phyloP scores from a whole-genome alignment of 1,284 basidiomycete genomes.

The Irpex lacteus region DNA sequence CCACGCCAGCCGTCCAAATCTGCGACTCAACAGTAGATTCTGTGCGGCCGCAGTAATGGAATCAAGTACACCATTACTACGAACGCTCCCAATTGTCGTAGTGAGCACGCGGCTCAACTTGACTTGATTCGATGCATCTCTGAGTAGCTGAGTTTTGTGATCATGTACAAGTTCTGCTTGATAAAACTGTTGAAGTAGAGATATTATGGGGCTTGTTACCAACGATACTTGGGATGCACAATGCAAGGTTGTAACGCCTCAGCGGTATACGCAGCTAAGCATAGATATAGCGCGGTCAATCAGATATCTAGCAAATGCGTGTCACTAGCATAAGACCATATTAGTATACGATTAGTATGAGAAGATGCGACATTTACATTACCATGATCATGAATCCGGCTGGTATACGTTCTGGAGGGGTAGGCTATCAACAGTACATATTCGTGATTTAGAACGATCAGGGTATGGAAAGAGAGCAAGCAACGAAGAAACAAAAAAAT shows the following conservation, averaged over 20 bases:
- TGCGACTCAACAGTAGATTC: slow-evolving; percentile 50
- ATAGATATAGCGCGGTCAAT: no score
- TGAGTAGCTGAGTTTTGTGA: slow-evolving; percentile 56
- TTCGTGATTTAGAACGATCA: no score
- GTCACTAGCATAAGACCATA: no score
- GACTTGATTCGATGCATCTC: slow-evolving; percentile 57
- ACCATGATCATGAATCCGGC: no score
- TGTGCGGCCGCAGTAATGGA: slow-evolving; percentile 53
- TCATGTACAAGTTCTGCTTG: slow-evolving; percentile 72
- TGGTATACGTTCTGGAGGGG: no score
- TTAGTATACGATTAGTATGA: no score
- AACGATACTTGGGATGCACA: slow-evolving; percentile 65
- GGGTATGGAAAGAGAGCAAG: no score
- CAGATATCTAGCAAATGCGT: no score
- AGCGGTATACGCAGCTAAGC: no score
- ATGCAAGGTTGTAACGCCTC: slow-evolving; percentile 46
- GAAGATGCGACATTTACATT: no score
- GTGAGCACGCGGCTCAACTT: slow-evolving; percentile 39
- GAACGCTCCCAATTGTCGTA: slow-evolving; percentile 41
- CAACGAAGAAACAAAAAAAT: no score
- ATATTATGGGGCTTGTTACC: slow-evolving; percentile 65
- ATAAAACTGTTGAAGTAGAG: slow-evolving; percentile 54
- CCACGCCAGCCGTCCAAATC: slow-evolving; percentile 53
- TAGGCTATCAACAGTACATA: no score
- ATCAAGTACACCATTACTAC: slow-evolving; percentile 42